Evolutionary conservation across 345 rosid species (phyloP).

Genomic region (Schrenkiella parvula): DNA sequence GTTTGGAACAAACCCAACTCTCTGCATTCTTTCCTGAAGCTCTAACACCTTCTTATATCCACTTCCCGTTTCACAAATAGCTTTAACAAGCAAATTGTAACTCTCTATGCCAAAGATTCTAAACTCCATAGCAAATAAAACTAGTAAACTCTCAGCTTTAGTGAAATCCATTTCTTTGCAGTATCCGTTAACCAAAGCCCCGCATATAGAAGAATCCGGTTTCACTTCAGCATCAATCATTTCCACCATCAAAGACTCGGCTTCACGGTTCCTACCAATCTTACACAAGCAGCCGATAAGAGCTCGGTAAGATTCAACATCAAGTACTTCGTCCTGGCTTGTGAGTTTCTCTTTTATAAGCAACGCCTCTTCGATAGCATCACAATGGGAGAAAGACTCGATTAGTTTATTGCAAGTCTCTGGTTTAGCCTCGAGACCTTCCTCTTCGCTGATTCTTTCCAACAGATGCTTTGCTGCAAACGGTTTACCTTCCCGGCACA

Average conservation of each 20-base stretch:
- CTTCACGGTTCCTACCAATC: slow-evolving; percentile 44
- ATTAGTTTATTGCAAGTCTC: slow-evolving; percentile 47
- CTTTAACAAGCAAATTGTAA: slow-evolving; percentile 46
- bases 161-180: slow-evolving; percentile 45
- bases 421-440: slow-evolving; percentile 42
- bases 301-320: slow-evolving; percentile 41
- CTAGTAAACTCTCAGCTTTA: slow-evolving; percentile 57
- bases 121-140: slow-evolving; percentile 56
- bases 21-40: slow-evolving; percentile 63
- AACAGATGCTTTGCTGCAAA: slow-evolving; percentile 82
- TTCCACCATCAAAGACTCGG: slow-evolving; percentile 56
- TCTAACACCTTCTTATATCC: slow-evolving; percentile 41
- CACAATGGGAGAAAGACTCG: slow-evolving; percentile 46
- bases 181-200: slow-evolving; percentile 49
- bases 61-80: slow-evolving; percentile 43
- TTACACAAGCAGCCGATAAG: slow-evolving; percentile 57
- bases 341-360: slow-evolving; percentile 52
- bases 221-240: slow-evolving; percentile 48
- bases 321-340: slow-evolving; percentile 28
- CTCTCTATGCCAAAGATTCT: slow-evolving; percentile 52
- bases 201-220: slow-evolving; percentile 55
- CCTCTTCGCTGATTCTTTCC: slow-evolving; percentile 36
- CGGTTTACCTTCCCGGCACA: slow-evolving; percentile 64
- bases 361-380: slow-evolving; percentile 48
- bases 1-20: slow-evolving; percentile 65